Base-by-base conservation (phyloP, 2,329 filamentous ascomycete species). In the Paecilomyces formosus region DNA sequence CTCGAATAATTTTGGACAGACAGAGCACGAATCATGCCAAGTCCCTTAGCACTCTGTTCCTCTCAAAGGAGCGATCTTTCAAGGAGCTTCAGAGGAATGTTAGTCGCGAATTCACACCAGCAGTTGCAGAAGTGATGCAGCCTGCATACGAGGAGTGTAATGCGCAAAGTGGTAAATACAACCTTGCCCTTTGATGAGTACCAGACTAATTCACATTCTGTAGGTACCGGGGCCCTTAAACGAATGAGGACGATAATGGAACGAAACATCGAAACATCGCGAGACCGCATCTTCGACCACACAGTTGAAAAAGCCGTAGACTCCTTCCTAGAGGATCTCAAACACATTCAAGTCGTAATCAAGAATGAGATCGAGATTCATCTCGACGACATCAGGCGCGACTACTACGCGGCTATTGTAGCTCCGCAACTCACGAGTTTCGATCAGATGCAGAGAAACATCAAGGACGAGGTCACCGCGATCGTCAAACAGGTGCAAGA, bases 91-190 rank as follows among this genome's bases (percentile, higher is more conserved):
- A 76, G 79, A 30, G 79, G 83, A 3, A 78, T 80, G n/a, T 45
- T 15, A 85, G 79, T 63, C 79, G 83, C 3, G 72, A 80, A 33
- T 84, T 86, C 58, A 76, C 74, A 0, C 82, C 81, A 0, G 72
- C 73, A 2, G 78, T 86, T 56, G 66, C 71, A 3, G 51, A 62
- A 1, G 69, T 68, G 31, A 84, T 87, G 79, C 60, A 62, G 1
- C 59, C 68, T 1, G 78, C 74, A 0, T 86, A 86, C 64, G 58
- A 72, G 0, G 55, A 53, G 0, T 85, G 81, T 64, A 61, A 68
- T 3, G 62, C 68, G 0, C 80, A 85, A 64, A 45, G 49, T n/a
- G 81, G 78, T 66, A 59, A 12, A 18, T 18, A 21, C 9, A 6
- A 18, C 9, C 15, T 45, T 7, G 15, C 7, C 18, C 7, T 7